Base-by-base conservation (phyloP, 1,284 basidiomycete species). In the Naganishia albida region DNA sequence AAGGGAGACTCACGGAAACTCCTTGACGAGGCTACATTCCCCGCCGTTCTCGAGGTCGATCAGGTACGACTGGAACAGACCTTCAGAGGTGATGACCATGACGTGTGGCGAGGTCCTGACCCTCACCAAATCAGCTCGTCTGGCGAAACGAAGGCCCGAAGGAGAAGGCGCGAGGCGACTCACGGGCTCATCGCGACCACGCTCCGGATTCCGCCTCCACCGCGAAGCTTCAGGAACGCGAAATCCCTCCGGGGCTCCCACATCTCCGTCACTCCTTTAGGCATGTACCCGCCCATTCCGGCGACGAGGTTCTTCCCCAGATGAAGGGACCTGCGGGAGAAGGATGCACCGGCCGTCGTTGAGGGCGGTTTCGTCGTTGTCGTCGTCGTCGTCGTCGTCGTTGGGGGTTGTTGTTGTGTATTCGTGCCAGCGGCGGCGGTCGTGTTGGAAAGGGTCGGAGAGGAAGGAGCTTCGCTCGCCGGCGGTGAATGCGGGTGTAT, bases 171-270 rank as follows among this genome's bases (percentile, higher is more conserved):
- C 16, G 1, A 10, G 20, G 28, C 26, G 10, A 85, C 88, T 74
- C 74, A 93, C 89, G 87, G 86, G 74, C 88, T 91, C 66, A 95
- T 79, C 0, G 90, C 93, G 30, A 94, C 92, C 15, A 93, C 87
- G 72, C 88, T 91, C 62, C 89, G 81, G 18, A 85, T 70, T 43
- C 75, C 76, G 15, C 70, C 86, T 50, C 85, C 86, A 0, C 85
- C 85, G n/a, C 94, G 92, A 39, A 99, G 80, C 74, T 91, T 88
- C 67, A 97, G 81, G 76, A 86, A 94, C 0, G 96, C 95, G 77
- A 99, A 99, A 76, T 97, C 95, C 3, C 96, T 83, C 54, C 89
- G 85, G 0, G 96, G 95, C 73, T 99, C 96, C 94, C 94, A 99
- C 81, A 98, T 88, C 76, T 97, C 94, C 12, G 93, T 91, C 42